These are phyloP conservation scores for Pulveroboletus sp. DNA, from an alignment of 768 basidiomycete species.

Conservation along the genomic window DNA sequence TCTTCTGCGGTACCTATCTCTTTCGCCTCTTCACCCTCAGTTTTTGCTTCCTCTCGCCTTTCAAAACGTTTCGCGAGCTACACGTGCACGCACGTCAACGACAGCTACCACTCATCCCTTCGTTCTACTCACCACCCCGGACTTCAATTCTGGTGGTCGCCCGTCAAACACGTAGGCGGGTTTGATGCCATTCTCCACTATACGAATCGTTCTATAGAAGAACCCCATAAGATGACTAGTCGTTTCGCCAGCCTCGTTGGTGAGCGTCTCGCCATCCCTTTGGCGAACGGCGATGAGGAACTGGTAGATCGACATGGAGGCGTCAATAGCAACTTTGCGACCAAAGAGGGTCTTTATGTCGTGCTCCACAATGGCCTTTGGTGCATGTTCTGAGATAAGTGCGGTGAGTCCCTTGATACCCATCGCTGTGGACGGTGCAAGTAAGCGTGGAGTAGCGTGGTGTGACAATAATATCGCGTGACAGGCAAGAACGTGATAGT, in stretches of 20 bases:
- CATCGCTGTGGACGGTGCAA: conserved; percentile 38
- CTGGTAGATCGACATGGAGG: conserved; percentile 95
- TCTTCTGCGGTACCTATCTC: conserved; percentile 94
- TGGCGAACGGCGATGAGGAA: conserved; percentile 98
- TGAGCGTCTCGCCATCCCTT: conserved; percentile 93
- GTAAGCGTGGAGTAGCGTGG: neutral
- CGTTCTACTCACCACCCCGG: conserved; percentile 75
- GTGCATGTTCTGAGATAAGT: conserved; percentile 86
- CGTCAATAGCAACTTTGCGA: conserved; percentile 97
- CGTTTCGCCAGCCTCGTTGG: conserved; percentile 96
- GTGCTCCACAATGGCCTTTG: conserved; percentile 79
- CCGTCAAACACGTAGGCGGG: conserved; percentile 98
- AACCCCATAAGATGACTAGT: conserved; percentile 99
- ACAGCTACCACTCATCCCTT: too few relatives aligned
- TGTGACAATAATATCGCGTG: conserved; percentile 15
- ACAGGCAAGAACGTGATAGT: conserved; percentile 11
- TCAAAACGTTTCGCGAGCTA: conserved; percentile 98
- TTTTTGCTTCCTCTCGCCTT: conserved; percentile 86
- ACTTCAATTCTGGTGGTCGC: conserved; percentile 95
- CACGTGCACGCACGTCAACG: neutral
- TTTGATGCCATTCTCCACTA: conserved; percentile 98
- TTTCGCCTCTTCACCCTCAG: conserved; percentile 93
- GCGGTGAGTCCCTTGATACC: conserved; percentile 96
- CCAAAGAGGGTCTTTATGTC: conserved; percentile 98
- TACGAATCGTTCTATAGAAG: conserved; percentile 95